phyloP scores from a whole-genome alignment of 306 rosid genomes.

The Cucurbita ficifolia region DNA sequence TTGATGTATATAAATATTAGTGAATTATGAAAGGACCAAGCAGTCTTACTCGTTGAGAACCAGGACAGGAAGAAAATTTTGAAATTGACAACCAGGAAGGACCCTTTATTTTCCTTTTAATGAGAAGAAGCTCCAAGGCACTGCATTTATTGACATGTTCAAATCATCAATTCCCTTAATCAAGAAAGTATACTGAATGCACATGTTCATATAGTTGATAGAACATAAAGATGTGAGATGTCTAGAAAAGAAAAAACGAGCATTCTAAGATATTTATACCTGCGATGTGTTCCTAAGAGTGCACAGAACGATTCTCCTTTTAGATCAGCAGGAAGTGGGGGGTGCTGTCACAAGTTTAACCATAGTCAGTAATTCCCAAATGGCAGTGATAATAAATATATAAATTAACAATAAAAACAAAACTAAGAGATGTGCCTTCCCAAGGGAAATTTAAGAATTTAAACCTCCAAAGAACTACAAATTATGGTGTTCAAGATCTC shows the following conservation, averaged over 20 bases:
- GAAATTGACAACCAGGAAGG: constrained; percentile 78
- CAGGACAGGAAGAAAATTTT: constrained; percentile 31
- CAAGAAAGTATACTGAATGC: neutral
- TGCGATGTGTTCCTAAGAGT: constrained; percentile 64
- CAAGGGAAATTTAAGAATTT: constrained; percentile 3
- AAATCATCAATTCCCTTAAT: neutral
- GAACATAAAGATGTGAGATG: neutral
- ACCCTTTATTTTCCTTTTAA: constrained; percentile 83
- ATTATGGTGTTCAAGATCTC: neutral
- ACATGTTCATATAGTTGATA: neutral
- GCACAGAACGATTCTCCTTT: constrained; percentile 63
- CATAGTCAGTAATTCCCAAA: neutral
- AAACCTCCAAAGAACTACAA: neutral
- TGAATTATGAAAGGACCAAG: neutral
- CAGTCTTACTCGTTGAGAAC: constrained; percentile 62
- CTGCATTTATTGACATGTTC: constrained; percentile 33
- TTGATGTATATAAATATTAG: neutral
- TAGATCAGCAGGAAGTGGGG: constrained; percentile 56
- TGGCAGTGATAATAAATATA: neutral
- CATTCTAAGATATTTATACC: constrained; percentile 29
- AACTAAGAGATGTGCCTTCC: neutral
- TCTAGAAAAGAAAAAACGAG: neutral
- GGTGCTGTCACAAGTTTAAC: constrained; percentile 39
- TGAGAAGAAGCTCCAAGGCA: constrained; percentile 72
- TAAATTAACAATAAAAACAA: neutral